Percentiles rank a stretch among this genome's conserved stretches.
Evolutionary conservation across 441 rosid genomes (phyloP).

Genomic region (Macaranga tanarius): DNA sequence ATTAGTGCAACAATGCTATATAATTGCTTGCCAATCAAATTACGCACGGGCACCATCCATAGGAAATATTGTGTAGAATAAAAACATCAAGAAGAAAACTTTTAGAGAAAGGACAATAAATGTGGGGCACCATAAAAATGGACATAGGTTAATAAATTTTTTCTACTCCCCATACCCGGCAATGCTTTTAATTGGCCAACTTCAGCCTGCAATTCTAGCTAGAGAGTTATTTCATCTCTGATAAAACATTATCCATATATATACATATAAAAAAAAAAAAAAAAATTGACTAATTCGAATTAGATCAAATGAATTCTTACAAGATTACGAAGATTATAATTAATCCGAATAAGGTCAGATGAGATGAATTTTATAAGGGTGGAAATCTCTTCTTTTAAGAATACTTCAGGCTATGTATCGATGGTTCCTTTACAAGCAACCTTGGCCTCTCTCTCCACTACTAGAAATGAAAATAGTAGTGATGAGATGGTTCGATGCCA

Average conservation of each 20-base stretch:
- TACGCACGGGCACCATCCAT: neutral
- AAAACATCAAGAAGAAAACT: neutral
- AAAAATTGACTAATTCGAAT: too few relatives aligned
- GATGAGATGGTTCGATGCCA: too few relatives aligned
- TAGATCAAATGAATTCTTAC: too few relatives aligned
- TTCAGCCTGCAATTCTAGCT: neutral
- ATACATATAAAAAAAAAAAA: too few relatives aligned
- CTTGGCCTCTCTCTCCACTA: too few relatives aligned
- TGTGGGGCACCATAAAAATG: conserved; percentile 5
- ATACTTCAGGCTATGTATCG: too few relatives aligned
- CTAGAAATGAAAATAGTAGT: too few relatives aligned
- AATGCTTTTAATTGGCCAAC: neutral
- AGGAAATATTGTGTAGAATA: neutral
- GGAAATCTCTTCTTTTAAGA: too few relatives aligned
- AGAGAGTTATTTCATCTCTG: neutral
- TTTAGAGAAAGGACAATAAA: neutral
- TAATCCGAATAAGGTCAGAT: too few relatives aligned
- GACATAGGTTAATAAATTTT: neutral
- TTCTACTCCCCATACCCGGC: neutral
- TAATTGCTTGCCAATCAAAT: neutral
- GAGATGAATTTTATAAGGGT: too few relatives aligned
- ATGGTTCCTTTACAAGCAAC: too few relatives aligned
- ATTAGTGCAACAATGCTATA: neutral
- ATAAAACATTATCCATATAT: neutral
- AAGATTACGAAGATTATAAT: too few relatives aligned